Evolutionary conservation across 768 basidiomycete species (phyloP), one percentile per base, ranked within the genome.

Genomic region (Suillus clintonianus): DNA sequence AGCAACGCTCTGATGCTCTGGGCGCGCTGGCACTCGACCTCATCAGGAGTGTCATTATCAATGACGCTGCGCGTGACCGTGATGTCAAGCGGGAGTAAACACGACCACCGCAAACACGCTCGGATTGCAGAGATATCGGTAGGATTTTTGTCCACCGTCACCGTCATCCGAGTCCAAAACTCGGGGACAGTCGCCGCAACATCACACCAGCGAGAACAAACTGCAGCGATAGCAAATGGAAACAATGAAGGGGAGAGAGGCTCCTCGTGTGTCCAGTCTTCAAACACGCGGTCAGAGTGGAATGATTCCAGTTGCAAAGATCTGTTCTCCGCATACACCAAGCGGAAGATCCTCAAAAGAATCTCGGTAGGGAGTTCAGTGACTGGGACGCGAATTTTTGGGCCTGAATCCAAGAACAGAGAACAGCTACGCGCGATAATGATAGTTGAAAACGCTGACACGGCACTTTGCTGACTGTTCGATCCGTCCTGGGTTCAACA

Each of bases 131-230:
- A 15, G 14, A 51, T 32, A 14, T 50, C 50, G 10, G 50, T 48
- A 41, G 60, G 50, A 17, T 22, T 32, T 24, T 47, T 47, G 47
- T 68, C 69, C 32, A 70, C 53, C 34, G 55, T 68, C 43, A 70
- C 34, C 59, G 70, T 58, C 47, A 62, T 55, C 48, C 69, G 66
- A 36, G 68, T 69, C 69, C 68, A 69, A 60, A 63, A 69, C 24
- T 57, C 65, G 9, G 62, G 59, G n/a, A 62, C 45, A 13, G 27
- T 61, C 34, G 56, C 56, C 54, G 70, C 22, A 14, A 69, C 60
- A 36, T 63, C 69, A 5, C 60, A 50, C 68, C 68, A 69, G 34
- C 66, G 57, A 47, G 56, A 19, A 34, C 69, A 69, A 22, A 70
- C 69, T 6, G 62, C 65, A n/a, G 69, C 66, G 34, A 64, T 3